Base-by-base conservation (phyloP, 1,139 yeast genomes). In the Kodamaea alishanica region DNA sequence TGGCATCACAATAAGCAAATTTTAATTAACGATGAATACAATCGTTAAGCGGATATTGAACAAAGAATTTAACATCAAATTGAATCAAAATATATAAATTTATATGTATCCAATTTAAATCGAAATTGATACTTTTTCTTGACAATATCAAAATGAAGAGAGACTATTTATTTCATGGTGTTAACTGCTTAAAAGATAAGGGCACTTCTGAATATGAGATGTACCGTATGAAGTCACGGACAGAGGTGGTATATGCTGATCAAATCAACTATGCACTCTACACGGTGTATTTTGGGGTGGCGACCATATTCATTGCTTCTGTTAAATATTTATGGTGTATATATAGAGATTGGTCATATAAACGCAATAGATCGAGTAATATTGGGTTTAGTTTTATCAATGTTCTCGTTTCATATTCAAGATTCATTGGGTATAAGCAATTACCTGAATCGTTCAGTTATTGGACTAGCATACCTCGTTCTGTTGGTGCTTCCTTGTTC, bases 401-500 rank as follows among this genome's bases (percentile, higher is more conserved):
- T 45, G 62, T 66, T 9, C 30, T 63, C 1, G 47, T 61, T 8
- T 72, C 81, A 1, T 54, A 73, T 34, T 58, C 65, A 26, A 62
- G 86, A 42, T 70, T 49, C 41, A 37, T 78, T 6, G 73, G 78
- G 1, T 79, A 80, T 51, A 69, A 72, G 45, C 74, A 69, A 45
- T 42, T 76, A 2, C 79, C 82, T 0, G 44, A 48, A 2, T 39
- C 37, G 23, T 23, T 67, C 23, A 61, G 73, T 27, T 58, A 61
- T 33, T 53, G 52, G 28, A 60, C 75, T 2, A 79, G 81, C 1
- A 54, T 78, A 11, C 85, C 85, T 1, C 58, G 68, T 3, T 73
- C 82, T 2, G 49, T 72, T 6, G 84, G 83, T 0, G 61, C 74
- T 6, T 46, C 70, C 1, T 39, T 75, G n/a, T 55, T 74, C 32